phyloP scores from a whole-genome alignment of 345 rosid species.

The Rhizophora apiculata region DNA sequence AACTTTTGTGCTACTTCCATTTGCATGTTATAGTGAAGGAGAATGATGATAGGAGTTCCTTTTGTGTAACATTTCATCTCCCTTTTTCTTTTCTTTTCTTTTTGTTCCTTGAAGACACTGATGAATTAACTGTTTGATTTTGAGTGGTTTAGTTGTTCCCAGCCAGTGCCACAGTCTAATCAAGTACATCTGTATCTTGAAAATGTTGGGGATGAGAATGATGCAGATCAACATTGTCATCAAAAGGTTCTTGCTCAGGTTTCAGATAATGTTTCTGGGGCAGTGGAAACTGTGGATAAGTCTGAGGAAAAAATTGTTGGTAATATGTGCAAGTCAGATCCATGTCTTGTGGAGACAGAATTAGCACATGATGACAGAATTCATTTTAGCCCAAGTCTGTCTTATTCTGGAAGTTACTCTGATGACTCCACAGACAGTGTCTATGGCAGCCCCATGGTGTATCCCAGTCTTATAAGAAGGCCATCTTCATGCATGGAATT shows the following conservation, averaged over 20 bases:
- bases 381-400: conserved; percentile 38
- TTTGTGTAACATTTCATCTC: background rate
- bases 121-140: conserved; percentile 11
- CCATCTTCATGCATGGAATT: conserved; percentile 25
- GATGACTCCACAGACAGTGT: conserved; percentile 34
- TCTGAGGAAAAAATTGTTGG: conserved; percentile 27
- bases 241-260: conserved; percentile 22
- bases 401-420: conserved; percentile 41
- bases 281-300: conserved; percentile 24
- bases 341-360: conserved; percentile 34
- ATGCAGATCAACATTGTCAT: conserved; percentile 12
- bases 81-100: background rate
- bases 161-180: conserved; percentile 21
- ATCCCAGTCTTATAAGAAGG: conserved; percentile 26
- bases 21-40: background rate
- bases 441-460: conserved; percentile 24
- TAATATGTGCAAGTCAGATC: conserved; percentile 26
- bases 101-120: background rate
- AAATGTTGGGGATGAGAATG: conserved; percentile 12
- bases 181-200: conserved; percentile 14
- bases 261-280: conserved; percentile 29
- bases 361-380: conserved; percentile 39
- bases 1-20: background rate
- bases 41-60: background rate
- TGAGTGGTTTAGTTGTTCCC: conserved; percentile 28